These are phyloP conservation scores for Neoscytalidium dimidiatum DNA, from an alignment of 2,329 filamentous ascomycete genomes.

Conservation along the genomic window DNA sequence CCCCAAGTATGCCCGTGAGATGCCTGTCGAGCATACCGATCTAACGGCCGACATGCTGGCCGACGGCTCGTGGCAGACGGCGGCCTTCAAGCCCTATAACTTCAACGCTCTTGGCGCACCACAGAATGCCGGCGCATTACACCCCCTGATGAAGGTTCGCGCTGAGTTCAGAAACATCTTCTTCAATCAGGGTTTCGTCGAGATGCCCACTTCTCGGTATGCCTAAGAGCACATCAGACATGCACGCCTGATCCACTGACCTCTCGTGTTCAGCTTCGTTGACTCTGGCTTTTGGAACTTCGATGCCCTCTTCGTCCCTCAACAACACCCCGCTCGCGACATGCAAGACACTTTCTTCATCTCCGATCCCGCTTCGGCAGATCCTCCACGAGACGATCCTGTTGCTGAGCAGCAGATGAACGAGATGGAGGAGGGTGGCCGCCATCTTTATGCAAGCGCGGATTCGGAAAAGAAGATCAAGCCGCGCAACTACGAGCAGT, in stretches of 20 bases:
- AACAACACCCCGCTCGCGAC: constrained; percentile 96
- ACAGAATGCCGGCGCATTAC: constrained; percentile 52
- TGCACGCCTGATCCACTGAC: not conserved
- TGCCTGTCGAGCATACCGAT: constrained; percentile 92
- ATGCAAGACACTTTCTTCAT: constrained; percentile 99
- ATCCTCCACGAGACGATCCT: constrained; percentile 62
- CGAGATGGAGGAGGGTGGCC: constrained; percentile 50
- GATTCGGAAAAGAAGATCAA: constrained; percentile 54
- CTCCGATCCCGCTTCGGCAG: constrained; percentile 78
- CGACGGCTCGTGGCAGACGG: constrained; percentile 87
- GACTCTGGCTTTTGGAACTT: constrained; percentile 99
- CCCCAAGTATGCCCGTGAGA: constrained; percentile 82
- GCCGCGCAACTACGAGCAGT: constrained; percentile 72
- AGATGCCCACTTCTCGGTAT: constrained; percentile 88
- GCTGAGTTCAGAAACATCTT: constrained; percentile 97
- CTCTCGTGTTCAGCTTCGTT: constrained; percentile 61
- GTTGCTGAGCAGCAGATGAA: constrained; percentile 48
- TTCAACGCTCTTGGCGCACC: constrained; percentile 72
- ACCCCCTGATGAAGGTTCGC: constrained; percentile 84
- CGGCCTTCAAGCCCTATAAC: constrained; percentile 82
- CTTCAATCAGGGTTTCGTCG: constrained; percentile 98
- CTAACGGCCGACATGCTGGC: constrained; percentile 90
- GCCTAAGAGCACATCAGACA: constrained; percentile 17
- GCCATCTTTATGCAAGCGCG: constrained; percentile 55
- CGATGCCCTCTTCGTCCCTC: constrained; percentile 92